Evolutionary conservation across 2,329 filamentous ascomycete genomes (phyloP).

Genomic region (Claviceps spartinae): DNA sequence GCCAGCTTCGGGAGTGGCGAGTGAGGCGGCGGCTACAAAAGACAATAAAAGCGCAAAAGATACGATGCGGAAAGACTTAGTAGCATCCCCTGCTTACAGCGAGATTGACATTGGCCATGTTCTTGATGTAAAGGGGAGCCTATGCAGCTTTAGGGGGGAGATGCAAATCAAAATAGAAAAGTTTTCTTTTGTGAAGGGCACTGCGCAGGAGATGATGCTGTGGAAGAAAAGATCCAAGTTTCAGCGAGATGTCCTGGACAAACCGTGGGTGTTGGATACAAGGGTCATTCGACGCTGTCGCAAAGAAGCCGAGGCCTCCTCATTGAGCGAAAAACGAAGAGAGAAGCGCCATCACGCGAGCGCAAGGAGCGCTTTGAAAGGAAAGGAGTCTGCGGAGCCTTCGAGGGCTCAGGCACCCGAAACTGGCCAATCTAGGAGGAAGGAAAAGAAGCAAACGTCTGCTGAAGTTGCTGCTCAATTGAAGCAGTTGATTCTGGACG

Average conservation of each 20-base stretch:
- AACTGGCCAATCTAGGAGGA: background rate
- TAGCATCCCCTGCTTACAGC: constrained; percentile 9
- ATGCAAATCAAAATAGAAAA: constrained; percentile 41
- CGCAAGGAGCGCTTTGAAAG: background rate
- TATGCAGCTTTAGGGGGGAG: constrained; percentile 32
- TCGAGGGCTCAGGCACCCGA: constrained; percentile 2
- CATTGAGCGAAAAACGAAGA: constrained; percentile 15
- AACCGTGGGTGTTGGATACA: constrained; percentile 40
- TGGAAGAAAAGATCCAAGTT: constrained; percentile 44
- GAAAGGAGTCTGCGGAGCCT: background rate
- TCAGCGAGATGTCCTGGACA: constrained; percentile 32
- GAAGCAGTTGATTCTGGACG: constrained; percentile 15
- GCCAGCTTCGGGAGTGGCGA: constrained; percentile 1
- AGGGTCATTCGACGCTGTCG: constrained; percentile 37
- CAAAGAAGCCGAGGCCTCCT: constrained; percentile 28
- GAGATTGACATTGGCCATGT: constrained; percentile 38
- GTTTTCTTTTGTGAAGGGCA: constrained; percentile 33
- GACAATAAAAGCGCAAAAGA: background rate
- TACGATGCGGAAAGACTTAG: too few relatives aligned
- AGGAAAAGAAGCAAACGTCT: constrained; percentile 2
- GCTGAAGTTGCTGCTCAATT: constrained; percentile 9
- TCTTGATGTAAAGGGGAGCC: constrained; percentile 42
- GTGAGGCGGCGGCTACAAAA: background rate
- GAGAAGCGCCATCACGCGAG: constrained; percentile 12
- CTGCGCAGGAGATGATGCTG: constrained; percentile 42